Evolutionary conservation across 345 rosid species (phyloP), one percentile per base, ranked within the genome.

Genomic region (Trapa incisa): DNA sequence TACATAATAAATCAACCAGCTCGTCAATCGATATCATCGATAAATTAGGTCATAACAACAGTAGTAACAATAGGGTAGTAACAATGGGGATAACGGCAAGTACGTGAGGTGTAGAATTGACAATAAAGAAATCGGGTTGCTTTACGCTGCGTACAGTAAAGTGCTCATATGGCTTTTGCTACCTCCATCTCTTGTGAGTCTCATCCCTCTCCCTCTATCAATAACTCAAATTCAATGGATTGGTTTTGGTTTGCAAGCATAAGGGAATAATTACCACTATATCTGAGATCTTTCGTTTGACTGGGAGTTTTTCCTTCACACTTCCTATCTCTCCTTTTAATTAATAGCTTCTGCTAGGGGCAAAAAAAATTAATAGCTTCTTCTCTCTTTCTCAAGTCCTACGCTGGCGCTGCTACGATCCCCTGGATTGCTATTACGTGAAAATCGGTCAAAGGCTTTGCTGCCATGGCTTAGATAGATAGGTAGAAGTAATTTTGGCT

Each of bases 191-290:
- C 29, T 22, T 22, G 7, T 41, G 43, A 4, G 43, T 43, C 22
- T 22, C 65, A 48, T 65, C 68, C 54, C 56, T 42, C 65, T 47
- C 50, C 57, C 41, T 45, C 35, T 33, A 33, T 63, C 16, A 70
- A 58, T 72, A 66, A 66, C 70, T 72, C 66, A 57, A 60, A 66
- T 66, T 57, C 74, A 58, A 66, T 66, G 70, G 61, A 66, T 66
- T 60, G 70, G 16, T 48, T 47, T 38, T 16, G 65, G 53, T 60
- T 72, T 72, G 67, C 75, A 45, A 52, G 66, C 66, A 15, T 37
- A 42, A 48, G 66, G 50, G 75, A 72, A 67, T 61, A 72, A 67
- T 72, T 61, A 67, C 50, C 61, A 61, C 67, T 54, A 72, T 67
- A 62, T 60, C 74, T 57, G 65, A 57, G 69, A 71, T 58, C 73